Base-by-base conservation (phyloP, 2,329 filamentous ascomycete species). In the Trichothecium roseum region DNA sequence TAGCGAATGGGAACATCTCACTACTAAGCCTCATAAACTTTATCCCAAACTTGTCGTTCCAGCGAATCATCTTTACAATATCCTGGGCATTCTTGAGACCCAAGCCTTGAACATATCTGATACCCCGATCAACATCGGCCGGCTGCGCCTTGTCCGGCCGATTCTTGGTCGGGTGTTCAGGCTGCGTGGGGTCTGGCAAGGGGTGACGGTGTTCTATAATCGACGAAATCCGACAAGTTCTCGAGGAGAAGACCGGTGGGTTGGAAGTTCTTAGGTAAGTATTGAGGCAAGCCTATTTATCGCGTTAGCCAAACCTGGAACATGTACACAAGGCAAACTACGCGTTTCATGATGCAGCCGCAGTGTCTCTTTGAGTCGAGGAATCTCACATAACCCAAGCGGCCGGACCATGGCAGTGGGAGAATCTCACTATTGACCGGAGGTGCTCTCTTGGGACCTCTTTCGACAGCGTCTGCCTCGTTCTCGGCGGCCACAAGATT, bases 1-100 rank as follows among this genome's bases (percentile, higher is more conserved):
- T 93, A 2, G 89, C 89, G 54, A 95, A 95, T 0, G 89, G 89
- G 44, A 96, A 96, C 84, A 95, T 95, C 47, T 95, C 89, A 37
- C 85, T 94, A 46, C 85, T 94, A 15, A 96, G 66, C 2, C 89
- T 76, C 74, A 96, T 76, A 55, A 96, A 95, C 46, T 78, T 88
- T 59, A 96, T 96, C 28, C 81, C 80, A 44, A 89, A 95, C 45
- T 77, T 83, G 44, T 93, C 81, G 51, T 96, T 95, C 89, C 89
- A 96, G 2, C 77, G 72, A 8, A 95, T 51, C 75, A 95, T 85
- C 56, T 93, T 94, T 38, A 72, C 62, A 22, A 95, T 75, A 47
- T 96, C 89, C 28, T 74, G 70, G 1, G 84, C 82, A 55, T 96
- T 96, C 13, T 83, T 76, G 9, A 94, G 56, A 0, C 87, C 85